phyloP scores from a whole-genome alignment of 441 rosid genomes.

The Euphorbia schlechtendalii region DNA sequence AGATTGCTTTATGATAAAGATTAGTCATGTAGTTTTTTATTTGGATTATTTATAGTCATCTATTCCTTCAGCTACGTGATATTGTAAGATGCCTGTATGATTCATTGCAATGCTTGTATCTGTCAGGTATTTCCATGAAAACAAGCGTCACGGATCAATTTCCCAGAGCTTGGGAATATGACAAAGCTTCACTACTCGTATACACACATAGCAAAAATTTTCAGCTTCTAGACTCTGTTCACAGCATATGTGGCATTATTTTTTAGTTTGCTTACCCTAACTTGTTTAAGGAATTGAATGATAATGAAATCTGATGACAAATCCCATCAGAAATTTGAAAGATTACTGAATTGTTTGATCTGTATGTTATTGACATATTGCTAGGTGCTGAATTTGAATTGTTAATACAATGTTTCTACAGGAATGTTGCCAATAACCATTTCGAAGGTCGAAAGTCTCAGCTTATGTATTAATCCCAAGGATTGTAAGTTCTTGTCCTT shows the following conservation, averaged over 20 bases:
- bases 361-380: conserved; percentile 64
- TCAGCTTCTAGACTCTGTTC: neutral
- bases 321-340: conserved; percentile 89
- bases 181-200: conserved; percentile 90
- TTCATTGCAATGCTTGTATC: conserved; percentile 9
- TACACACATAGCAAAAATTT: conserved; percentile 10
- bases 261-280: neutral
- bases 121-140: conserved; percentile 71
- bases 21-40: neutral
- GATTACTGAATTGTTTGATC: conserved; percentile 83
- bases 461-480: conserved; percentile 83
- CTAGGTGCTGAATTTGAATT: neutral
- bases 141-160: conserved; percentile 64
- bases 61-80: neutral
- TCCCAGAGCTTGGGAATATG: conserved; percentile 99
- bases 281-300: conserved; percentile 69
- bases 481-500: conserved; percentile 47
- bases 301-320: conserved; percentile 62
- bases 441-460: conserved; percentile 75
- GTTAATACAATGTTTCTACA: conserved; percentile 23
- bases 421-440: conserved; percentile 76
- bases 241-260: neutral
- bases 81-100: neutral
- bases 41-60: neutral
- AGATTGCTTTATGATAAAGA: too few species aligned